A percentile compares a stretch with the other conserved stretches of the same genome.
Conservation (phyloP, 1,139 yeast species). For the Scheffersomyces segobiensis region DNA sequence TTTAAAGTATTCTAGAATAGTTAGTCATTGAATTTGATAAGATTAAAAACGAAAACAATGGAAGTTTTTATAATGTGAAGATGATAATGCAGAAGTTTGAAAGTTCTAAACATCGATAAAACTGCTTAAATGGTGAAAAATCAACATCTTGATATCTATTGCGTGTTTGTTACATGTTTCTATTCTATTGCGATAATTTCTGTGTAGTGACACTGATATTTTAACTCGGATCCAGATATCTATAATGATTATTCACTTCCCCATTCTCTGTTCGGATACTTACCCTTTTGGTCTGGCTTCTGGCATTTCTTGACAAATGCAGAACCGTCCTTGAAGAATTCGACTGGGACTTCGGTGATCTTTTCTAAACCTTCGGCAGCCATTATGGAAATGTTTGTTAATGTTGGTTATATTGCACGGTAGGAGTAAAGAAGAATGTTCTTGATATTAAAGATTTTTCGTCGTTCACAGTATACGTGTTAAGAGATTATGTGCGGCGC, state of each 20-base stretch:
- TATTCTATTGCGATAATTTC: not conserved
- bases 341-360: constrained; percentile 85
- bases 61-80: not conserved
- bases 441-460: constrained; percentile 1
- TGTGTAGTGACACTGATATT: no score
- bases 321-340: constrained; percentile 86
- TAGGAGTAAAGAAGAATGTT: not conserved
- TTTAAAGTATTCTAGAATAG: constrained; percentile 67
- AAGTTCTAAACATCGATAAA: not conserved
- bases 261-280: constrained; percentile 21
- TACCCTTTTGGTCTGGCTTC: constrained; percentile 84
- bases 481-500: constrained; percentile 2
- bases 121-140: not conserved
- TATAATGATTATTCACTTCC: not conserved
- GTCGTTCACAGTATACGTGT: constrained; percentile 5
- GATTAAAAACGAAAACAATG: not conserved
- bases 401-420: not conserved
- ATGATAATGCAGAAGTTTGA: not conserved
- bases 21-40: constrained; percentile 20
- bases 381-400: constrained; percentile 22
- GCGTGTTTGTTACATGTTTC: not conserved
- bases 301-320: constrained; percentile 89
- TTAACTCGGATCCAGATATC: not conserved
- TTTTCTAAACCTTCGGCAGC: constrained; percentile 75
- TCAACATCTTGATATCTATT: not conserved